Percentiles rank a stretch among this genome's conserved stretches.
These are phyloP conservation scores for Lepiota venenata DNA, from an alignment of 768 basidiomycete genomes.

Conservation along the genomic window DNA sequence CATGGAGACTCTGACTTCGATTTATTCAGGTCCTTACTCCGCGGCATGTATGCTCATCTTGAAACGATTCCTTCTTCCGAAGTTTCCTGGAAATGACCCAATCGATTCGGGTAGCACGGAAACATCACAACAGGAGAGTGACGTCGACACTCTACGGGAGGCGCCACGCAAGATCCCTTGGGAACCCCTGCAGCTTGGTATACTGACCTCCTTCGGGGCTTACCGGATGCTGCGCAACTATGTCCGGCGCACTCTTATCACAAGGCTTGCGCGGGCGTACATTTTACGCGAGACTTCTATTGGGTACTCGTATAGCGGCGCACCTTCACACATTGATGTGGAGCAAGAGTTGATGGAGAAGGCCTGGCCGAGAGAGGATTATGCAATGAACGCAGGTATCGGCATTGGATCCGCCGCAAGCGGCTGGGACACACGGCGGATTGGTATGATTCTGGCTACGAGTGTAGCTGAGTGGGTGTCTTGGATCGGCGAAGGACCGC, in stretches of 20 bases:
- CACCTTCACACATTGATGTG: constrained; percentile 55
- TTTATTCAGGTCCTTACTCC: constrained; percentile 66
- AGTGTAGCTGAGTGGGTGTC: constrained; percentile 61
- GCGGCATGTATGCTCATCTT: constrained; percentile 62
- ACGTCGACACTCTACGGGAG: neutral
- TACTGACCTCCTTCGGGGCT: constrained; percentile 53
- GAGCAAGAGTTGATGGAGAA: constrained; percentile 65
- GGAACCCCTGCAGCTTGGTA: constrained; percentile 23
- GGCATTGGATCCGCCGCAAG: constrained; percentile 28
- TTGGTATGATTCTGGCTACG: constrained; percentile 51
- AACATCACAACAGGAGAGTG: constrained; percentile 5
- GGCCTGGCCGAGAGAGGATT: constrained; percentile 70
- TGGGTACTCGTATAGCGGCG: constrained; percentile 57
- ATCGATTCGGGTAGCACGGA: neutral
- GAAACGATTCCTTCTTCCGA: constrained; percentile 54
- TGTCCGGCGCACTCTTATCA: constrained; percentile 57
- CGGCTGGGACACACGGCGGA: constrained; percentile 62
- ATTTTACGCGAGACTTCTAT: constrained; percentile 51
- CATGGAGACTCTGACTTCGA: constrained; percentile 48
- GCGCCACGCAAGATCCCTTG: constrained; percentile 1
- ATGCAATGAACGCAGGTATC: constrained; percentile 19
- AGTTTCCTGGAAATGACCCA: constrained; percentile 18
- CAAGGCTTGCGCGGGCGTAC: constrained; percentile 64
- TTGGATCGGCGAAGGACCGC: constrained; percentile 21
- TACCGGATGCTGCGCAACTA: constrained; percentile 60